Evolutionary conservation across 441 rosid species (phyloP).

Genomic region (Melastoma candidum): DNA sequence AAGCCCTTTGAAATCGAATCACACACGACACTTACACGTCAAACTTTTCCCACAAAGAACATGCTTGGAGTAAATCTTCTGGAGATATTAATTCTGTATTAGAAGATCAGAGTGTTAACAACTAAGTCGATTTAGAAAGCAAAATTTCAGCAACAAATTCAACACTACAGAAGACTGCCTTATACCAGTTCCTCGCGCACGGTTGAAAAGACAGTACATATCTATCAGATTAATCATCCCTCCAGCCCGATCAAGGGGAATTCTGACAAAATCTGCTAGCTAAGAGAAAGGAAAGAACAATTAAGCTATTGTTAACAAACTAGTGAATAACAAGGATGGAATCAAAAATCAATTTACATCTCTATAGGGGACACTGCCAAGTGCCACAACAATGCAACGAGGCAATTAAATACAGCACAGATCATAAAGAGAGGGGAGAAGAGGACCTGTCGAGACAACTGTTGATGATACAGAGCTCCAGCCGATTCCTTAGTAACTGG

Average conservation of each 20-base stretch:
- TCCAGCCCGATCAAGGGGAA: conserved; percentile 77
- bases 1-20: background rate
- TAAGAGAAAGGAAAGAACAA: conserved; percentile 24
- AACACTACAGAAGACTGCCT: conserved; percentile 4
- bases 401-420: no score
- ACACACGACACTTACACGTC: conserved; percentile 50
- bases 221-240: conserved; percentile 95
- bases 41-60: conserved; percentile 91
- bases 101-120: background rate
- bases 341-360: no score
- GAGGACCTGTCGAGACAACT: conserved; percentile 79
- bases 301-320: conserved; percentile 9
- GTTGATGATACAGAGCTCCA: conserved; percentile 87
- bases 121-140: background rate
- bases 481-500: conserved; percentile 96
- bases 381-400: no score
- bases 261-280: conserved; percentile 93
- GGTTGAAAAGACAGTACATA: conserved; percentile 86
- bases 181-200: conserved; percentile 93
- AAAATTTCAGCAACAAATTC: background rate
- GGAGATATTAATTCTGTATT: conserved; percentile 80
- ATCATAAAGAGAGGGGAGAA: conserved; percentile 5
- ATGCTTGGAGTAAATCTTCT: conserved; percentile 85
- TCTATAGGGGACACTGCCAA: no score
- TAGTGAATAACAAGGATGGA: no score